Conservation (phyloP, 1,139 yeast species). For the Magnusiomyces paraingens region DNA sequence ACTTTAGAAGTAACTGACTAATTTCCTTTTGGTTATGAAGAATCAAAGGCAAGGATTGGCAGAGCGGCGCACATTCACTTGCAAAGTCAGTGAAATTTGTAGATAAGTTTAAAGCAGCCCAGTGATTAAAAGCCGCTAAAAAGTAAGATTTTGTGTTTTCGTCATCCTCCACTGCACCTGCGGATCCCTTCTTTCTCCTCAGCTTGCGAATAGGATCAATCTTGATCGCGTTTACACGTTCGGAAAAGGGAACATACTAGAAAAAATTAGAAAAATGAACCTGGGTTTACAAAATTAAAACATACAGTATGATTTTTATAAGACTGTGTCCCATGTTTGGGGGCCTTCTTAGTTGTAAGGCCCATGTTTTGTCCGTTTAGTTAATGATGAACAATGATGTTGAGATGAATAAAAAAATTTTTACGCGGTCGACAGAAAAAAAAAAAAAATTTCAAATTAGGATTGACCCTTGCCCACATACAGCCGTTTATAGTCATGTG, state of each 20-base stretch:
- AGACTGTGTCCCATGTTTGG: slow-evolving; percentile 17
- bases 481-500: no score
- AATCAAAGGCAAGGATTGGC: slow-evolving; percentile 75
- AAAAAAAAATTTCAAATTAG: neutral
- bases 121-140: slow-evolving; percentile 69
- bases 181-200: slow-evolving; percentile 38
- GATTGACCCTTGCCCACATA: no score
- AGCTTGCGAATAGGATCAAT: slow-evolving; percentile 75
- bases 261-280: neutral
- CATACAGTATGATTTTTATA: slow-evolving; percentile 15
- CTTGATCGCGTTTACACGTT: slow-evolving; percentile 73
- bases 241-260: slow-evolving; percentile 64
- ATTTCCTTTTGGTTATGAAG: slow-evolving; percentile 63
- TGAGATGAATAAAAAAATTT: slow-evolving; percentile 3
- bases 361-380: slow-evolving; percentile 1
- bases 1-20: slow-evolving; percentile 46
- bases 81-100: slow-evolving; percentile 62
- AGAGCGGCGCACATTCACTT: slow-evolving; percentile 46
- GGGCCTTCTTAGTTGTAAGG: slow-evolving; percentile 8
- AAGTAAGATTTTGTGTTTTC: slow-evolving; percentile 61
- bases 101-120: slow-evolving; percentile 83
- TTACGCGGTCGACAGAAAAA: neutral
- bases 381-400: slow-evolving; percentile 17
- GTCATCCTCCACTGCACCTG: slow-evolving; percentile 26
- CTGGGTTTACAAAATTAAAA: neutral